Evolutionary conservation across 169 alveolate species (phyloP).

Genomic region (Babesia ovata): DNA sequence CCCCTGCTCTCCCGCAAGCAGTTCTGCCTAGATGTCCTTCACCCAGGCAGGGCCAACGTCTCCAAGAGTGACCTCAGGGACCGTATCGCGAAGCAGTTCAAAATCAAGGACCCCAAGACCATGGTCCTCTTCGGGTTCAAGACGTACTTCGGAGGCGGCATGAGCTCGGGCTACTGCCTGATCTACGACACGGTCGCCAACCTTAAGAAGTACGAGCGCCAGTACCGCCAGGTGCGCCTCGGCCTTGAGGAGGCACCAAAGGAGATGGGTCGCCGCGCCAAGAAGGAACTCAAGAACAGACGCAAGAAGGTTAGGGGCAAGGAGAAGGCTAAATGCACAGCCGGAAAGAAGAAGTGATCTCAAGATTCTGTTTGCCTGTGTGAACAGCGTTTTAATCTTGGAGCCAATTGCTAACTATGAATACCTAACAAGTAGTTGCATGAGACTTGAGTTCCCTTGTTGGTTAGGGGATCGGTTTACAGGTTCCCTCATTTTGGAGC

Average conservation of each 20-base stretch:
- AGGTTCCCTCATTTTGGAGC: too few species aligned
- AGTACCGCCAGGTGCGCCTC: conserved; percentile 84
- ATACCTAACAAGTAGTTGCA: too few species aligned
- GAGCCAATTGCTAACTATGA: too few species aligned
- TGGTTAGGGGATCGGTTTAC: too few species aligned
- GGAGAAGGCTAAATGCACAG: conserved; percentile 73
- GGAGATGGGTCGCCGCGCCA: conserved; percentile 85
- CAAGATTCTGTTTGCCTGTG: not conserved
- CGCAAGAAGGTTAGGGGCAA: conserved; percentile 84
- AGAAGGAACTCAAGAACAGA: conserved; percentile 86
- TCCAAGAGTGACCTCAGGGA: conserved; percentile 89
- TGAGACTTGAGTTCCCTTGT: too few species aligned
- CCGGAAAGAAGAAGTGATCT: conserved; percentile 67
- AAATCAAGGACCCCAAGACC: conserved; percentile 82
- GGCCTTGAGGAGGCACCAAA: conserved; percentile 81
- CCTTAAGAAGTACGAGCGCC: conserved; percentile 86
- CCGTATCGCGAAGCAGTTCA: conserved; percentile 87
- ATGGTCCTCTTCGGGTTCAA: conserved; percentile 90
- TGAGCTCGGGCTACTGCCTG: conserved; percentile 92
- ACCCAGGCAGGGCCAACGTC: conserved; percentile 91
- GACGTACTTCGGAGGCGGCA: conserved; percentile 96
- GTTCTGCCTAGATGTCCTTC: conserved; percentile 89
- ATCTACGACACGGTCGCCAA: conserved; percentile 90
- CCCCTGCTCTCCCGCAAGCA: conserved; percentile 91
- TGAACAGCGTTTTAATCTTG: too few species aligned